These are phyloP conservation scores for Bruguiera gymnorhiza DNA, from an alignment of 345 rosid species.

Conservation along the genomic window DNA sequence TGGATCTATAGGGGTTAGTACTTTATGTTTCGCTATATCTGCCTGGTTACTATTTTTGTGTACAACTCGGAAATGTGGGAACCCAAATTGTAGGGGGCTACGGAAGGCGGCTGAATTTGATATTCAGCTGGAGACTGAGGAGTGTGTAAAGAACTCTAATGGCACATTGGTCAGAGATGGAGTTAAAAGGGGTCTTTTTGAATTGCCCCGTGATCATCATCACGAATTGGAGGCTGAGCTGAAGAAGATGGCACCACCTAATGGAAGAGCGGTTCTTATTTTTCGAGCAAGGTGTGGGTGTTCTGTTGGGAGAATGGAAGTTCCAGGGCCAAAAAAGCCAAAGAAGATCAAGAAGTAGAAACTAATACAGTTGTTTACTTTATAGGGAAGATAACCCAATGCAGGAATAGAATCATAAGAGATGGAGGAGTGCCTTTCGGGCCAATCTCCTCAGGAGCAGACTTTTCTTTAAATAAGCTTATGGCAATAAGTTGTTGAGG, in stretches of 20 bases:
- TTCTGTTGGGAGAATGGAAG: constrained; percentile 77
- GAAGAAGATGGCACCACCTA: constrained; percentile 78
- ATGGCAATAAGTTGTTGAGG: constrained; percentile 43
- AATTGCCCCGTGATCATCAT: constrained; percentile 68
- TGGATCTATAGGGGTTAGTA: constrained; percentile 61
- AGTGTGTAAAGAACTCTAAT: constrained; percentile 63
- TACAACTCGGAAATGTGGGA: constrained; percentile 69
- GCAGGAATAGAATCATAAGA: constrained; percentile 42
- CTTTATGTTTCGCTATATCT: constrained; percentile 56
- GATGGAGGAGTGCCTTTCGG: constrained; percentile 37
- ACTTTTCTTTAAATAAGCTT: constrained; percentile 44
- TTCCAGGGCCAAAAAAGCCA: constrained; percentile 70
- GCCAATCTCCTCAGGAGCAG: constrained; percentile 32
- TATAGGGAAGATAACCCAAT: constrained; percentile 29
- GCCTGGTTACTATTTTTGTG: constrained; percentile 59
- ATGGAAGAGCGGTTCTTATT: constrained; percentile 67
- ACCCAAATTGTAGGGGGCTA: constrained; percentile 75
- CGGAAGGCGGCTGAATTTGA: constrained; percentile 80
- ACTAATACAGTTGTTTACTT: constrained; percentile 6
- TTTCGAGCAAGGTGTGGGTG: constrained; percentile 67
- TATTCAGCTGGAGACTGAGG: constrained; percentile 89
- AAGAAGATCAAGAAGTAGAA: constrained; percentile 80
- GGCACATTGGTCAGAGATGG: constrained; percentile 37
- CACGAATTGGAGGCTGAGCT: constrained; percentile 66
- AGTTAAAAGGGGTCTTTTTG: constrained; percentile 53